Base-by-base conservation (phyloP, 805 yeast species). In the Brettanomyces bruxellensis region DNA sequence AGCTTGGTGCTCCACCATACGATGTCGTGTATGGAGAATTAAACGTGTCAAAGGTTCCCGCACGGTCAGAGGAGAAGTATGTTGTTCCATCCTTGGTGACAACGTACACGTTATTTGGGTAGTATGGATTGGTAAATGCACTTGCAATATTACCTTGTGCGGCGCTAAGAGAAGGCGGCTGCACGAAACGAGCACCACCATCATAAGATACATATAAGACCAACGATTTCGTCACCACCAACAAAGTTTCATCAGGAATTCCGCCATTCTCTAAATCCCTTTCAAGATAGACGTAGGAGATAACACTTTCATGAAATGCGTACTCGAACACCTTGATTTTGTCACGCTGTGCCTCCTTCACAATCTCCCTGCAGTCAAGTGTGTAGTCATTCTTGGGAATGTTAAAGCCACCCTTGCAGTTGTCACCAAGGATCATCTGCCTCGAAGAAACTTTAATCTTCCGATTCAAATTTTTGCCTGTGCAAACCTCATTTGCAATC, bases 11-110 rank as follows among this genome's bases (percentile, higher is more conserved):
- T 48, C 69, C 70, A 18, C 70, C 66, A 22, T 76, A 62, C 2
- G 91, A 91, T 6, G 78, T 68, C 32, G 32, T 28, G 41, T 49
- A 46, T n/a, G 58, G 57, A 0, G 52, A 38, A 5, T 67, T 59
- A 36, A 72, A 56, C 35, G 64, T 62, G 7, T 56, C 51, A 56
- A 85, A 87, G 1, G 71, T 61, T 47, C 67, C 65, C 13, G 86
- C 97, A 25, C 95, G 79, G 61, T 90, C 84, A 3, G 60, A 56
- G 1, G 96, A 83, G 23, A 70, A 59, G 55, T 75, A 82, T 13
- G 90, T 65, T 30, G 64, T 65, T 8, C 73, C 71, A 6, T 66
- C 55, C 2, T 69, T 61, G 1, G 88, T 78, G 40, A 81, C 49
- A 44, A 81, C 65, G 53, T 78, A 70, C 34, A 81, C 76, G 37